phyloP scores from a whole-genome alignment of 768 basidiomycete genomes.

The Hydnomerulius pinastri region DNA sequence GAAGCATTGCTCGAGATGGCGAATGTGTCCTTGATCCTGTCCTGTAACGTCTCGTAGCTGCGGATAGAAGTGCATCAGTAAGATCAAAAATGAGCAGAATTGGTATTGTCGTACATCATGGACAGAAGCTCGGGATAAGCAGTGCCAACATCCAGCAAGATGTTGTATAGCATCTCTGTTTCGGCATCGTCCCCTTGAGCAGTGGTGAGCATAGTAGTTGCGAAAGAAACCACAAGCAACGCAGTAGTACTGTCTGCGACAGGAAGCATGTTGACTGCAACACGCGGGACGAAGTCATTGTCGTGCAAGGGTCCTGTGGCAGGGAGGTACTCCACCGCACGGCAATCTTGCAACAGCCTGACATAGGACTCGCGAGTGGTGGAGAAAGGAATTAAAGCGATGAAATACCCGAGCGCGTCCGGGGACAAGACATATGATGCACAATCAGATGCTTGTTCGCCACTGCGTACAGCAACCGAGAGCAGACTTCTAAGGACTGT shows the following conservation, averaged over 20 bases:
- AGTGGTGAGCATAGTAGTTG: constrained; percentile 70
- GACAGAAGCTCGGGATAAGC: constrained; percentile 72
- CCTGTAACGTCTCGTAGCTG: constrained; percentile 78
- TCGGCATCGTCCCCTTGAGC: constrained; percentile 82
- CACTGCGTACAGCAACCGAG: constrained; percentile 54
- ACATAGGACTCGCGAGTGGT: constrained; percentile 57
- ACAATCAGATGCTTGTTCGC: constrained; percentile 38
- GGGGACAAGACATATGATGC: constrained; percentile 47
- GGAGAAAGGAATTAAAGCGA: constrained; percentile 74
- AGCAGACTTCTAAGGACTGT: constrained; percentile 64
- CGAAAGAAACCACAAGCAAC: constrained; percentile 72
- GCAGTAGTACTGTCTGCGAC: constrained; percentile 64
- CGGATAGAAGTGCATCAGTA: constrained; percentile 6
- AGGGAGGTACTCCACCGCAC: constrained; percentile 49
- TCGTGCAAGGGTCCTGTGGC: constrained; percentile 40
- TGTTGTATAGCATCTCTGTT: constrained; percentile 73
- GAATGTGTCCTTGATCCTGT: constrained; percentile 72
- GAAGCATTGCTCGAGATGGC: constrained; percentile 69
- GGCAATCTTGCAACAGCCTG: constrained; percentile 62
- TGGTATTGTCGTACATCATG: constrained; percentile 59
- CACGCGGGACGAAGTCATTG: constrained; percentile 48
- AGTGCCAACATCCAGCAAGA: constrained; percentile 71
- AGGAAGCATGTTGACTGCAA: constrained; percentile 61
- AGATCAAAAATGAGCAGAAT: background rate
- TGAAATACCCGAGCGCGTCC: constrained; percentile 75